These are phyloP conservation scores for Nakazawaea populi DNA, from an alignment of 805 yeast genomes.

Conservation along the genomic window DNA sequence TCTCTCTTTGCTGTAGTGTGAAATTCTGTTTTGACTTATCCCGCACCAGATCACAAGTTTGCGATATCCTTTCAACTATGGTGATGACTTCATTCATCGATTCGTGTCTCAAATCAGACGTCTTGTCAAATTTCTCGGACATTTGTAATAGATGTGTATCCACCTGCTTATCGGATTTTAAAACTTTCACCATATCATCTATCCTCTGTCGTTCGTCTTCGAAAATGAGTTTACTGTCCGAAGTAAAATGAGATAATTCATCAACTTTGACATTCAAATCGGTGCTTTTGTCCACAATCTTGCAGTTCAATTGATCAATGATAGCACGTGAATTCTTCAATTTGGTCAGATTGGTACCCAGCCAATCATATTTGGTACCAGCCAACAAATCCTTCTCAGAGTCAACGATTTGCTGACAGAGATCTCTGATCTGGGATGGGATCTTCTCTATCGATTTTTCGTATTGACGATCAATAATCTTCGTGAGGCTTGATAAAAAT, in stretches of 20 bases:
- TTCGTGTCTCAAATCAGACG: neutral
- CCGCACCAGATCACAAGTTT: neutral
- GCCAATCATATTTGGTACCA: conserved; percentile 7
- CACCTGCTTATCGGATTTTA: neutral
- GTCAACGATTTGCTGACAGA: conserved; percentile 1
- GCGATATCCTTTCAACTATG: neutral
- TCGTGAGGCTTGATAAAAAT: neutral
- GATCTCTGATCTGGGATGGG: conserved; percentile 1
- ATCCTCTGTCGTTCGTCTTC: conserved; percentile 4
- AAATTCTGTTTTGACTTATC: neutral
- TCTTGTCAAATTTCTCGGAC: neutral
- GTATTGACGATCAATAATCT: conserved; percentile 4
- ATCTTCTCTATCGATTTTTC: neutral
- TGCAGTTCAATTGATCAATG: conserved; percentile 2
- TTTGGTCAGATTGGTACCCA: neutral
- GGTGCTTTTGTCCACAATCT: conserved; percentile 11
- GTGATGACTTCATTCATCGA: neutral
- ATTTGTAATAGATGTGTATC: neutral
- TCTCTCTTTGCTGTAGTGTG: neutral
- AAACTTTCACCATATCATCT: neutral
- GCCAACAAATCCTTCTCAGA: conserved; percentile 5
- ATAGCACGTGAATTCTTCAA: neutral
- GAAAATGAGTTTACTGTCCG: conserved; percentile 1
- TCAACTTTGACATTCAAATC: conserved; percentile 11
- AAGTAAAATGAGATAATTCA: conserved; percentile 13